Evolutionary conservation across 139 green algal species (phyloP), one percentile per base, ranked within the genome.

Genomic region (Coccomyxa sp.): DNA sequence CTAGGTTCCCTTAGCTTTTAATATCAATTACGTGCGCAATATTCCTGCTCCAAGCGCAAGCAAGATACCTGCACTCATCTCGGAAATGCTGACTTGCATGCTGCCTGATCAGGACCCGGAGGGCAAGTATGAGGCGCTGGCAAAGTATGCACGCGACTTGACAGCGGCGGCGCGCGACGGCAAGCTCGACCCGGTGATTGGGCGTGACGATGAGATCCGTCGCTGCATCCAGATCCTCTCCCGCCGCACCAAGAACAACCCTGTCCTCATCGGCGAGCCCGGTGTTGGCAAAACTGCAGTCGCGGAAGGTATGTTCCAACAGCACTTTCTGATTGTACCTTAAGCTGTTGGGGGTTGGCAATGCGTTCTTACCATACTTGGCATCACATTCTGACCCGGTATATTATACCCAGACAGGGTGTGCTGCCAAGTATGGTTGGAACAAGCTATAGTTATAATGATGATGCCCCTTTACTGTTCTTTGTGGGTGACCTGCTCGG

Each of bases 191-290:
- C 94, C 94, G 3, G 94, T 97, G 30, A 95, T 97, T 67, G 94
- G 95, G 13, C 88, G 95, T 16, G 94, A 97, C 81, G 94, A 97
- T 76, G 90, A 95, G 85, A 93, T 96, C 77, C 86, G 92, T 45
- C 87, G 84, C 60, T 82, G 68, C 76, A 86, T 91, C 45, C 94
- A 98, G 90, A 98, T 98, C 89, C 89, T 97, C 80, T 97, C 92
- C 11, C 90, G 97, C 51, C 89, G 97, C 79, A 98, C 95, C 82
- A 99, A 99, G 90, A 99, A 99, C 92, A 99, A 99, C 89, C 96
- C 96, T 15, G 94, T 98, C 74, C 92, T 99, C 31, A 99, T 99
- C 82, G 96, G 96, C 32, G 96, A 99, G 90, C 96, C 96, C 17
- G 92, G 91, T 31, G 91, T 96, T 51, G 93, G 95, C 82, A 97